Conservation (phyloP, 345 rosid species). For the Sonneratia alba region DNA sequence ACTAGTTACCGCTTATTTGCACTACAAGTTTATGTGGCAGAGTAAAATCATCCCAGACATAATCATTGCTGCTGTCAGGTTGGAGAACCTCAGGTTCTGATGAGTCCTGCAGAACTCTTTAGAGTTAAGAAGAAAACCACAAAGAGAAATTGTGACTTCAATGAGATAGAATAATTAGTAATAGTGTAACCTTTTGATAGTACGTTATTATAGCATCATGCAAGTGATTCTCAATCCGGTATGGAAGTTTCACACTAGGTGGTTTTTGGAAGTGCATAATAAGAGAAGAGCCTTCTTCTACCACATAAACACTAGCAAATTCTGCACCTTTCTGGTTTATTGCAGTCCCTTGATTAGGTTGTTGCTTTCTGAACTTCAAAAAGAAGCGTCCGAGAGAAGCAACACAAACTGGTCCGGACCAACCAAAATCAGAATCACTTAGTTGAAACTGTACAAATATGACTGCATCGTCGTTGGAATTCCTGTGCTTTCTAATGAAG, state of each 20-base stretch:
- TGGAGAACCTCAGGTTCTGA: constrained; percentile 70
- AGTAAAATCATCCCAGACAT: constrained; percentile 89
- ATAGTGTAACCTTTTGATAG: constrained; percentile 73
- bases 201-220: constrained; percentile 52
- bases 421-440: constrained; percentile 44
- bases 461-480: constrained; percentile 37
- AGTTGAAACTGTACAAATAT: constrained; percentile 56
- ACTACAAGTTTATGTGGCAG: constrained; percentile 81
- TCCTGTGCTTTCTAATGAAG: constrained; percentile 67
- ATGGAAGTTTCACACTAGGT: constrained; percentile 58
- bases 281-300: constrained; percentile 79
- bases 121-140: constrained; percentile 6
- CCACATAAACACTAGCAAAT: constrained; percentile 67
- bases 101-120: constrained; percentile 52
- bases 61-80: constrained; percentile 50
- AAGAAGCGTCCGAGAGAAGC: constrained; percentile 78
- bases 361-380: constrained; percentile 58
- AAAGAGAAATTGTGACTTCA: not conserved
- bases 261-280: constrained; percentile 68
- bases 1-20: constrained; percentile 50
- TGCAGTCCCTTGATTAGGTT: constrained; percentile 34
- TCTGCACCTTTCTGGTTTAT: constrained; percentile 24
- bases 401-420: constrained; percentile 95
- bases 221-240: constrained; percentile 77
- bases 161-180: constrained; percentile 16